These are phyloP conservation scores for Pilobolus umbonatus DNA, from an alignment of 192 early-diverging fungal genomes.

Conservation along the genomic window DNA sequence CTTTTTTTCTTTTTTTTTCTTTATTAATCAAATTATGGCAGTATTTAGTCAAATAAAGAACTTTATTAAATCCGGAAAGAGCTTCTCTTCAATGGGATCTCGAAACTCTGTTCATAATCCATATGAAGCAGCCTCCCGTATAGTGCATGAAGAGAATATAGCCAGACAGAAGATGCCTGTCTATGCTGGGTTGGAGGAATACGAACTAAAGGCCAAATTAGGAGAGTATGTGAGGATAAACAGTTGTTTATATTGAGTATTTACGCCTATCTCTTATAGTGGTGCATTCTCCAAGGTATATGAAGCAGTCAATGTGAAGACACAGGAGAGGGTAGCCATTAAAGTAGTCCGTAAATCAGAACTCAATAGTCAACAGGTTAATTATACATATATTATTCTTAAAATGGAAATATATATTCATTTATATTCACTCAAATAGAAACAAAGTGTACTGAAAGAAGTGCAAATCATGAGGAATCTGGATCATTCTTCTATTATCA, in stretches of 20 bases:
- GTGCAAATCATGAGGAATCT: slow-evolving; percentile 81
- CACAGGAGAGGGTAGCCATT: slow-evolving; percentile 70
- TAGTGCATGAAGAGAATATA: slow-evolving; percentile 17
- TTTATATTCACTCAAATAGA: slow-evolving; percentile 43
- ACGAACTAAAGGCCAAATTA: slow-evolving; percentile 54
- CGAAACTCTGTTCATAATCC: not conserved
- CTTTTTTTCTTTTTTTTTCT: not conserved
- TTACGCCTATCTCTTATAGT: slow-evolving; percentile 33
- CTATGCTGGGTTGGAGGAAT: slow-evolving; percentile 55
- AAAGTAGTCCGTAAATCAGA: slow-evolving; percentile 80
- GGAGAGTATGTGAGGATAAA: slow-evolving; percentile 58
- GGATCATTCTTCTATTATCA: slow-evolving; percentile 69
- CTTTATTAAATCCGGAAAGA: slow-evolving; percentile 8
- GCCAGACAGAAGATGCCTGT: slow-evolving; percentile 24
- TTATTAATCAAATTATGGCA: not conserved
- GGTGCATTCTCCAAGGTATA: slow-evolving; percentile 86
- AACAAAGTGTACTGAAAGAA: slow-evolving; percentile 83
- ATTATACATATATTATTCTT: not conserved
- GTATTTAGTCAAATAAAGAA: slow-evolving; percentile 14
- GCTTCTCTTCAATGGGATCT: not conserved
- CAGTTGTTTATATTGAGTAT: not conserved
- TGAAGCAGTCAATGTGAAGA: slow-evolving; percentile 56
- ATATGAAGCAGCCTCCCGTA: not conserved
- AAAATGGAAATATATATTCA: not conserved
- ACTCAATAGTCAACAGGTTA: slow-evolving; percentile 67